Base-by-base conservation (phyloP, 2,329 filamentous ascomycete genomes). In the Fusarium abutilonis region DNA sequence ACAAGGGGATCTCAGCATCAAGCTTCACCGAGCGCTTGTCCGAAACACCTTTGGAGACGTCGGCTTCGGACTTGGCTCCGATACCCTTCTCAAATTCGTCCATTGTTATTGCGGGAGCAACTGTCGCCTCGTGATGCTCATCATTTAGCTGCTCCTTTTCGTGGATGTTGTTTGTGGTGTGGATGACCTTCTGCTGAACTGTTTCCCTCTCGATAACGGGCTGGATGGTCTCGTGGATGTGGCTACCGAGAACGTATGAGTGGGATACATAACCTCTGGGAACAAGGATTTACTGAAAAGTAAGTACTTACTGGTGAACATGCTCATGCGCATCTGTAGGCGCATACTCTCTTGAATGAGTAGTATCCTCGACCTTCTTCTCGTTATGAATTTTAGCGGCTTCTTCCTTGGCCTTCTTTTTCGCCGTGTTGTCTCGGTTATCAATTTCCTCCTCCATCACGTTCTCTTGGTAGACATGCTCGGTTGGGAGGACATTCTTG, bases 141-240 rank as follows among this genome's bases (percentile, higher is more conserved):
- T 63, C 59, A 15, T 63, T 63, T 3, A 63, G 11, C 1, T 58
- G 47, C 3, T 63, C 58, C 9, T 29, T 63, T n/a, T 63, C 43
- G n/a, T 63, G 59, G 7, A 63, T 34, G 26, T 35, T 40, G 28
- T 63, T 53, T 10, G 44, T 58, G 9, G 58, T 63, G 17, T 63
- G 59, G 7, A 63, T 38, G 2, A 63, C 59, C 42, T 63, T 63
- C 17, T 63, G 52, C 4, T 63, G 52, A n/a, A 63, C 46, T 2
- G 59, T 63, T 21, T 63, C 59, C 13, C 59, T 42, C 58, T 63
- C 59, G 10, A 63, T 63, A 9, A 63, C 59, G 10, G 59, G 59
- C 28, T 63, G 59, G 5, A 63, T 63, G 2, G 53, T 63, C 9
- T 63, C 59, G 7, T 63, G 58, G 9, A 63, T 26, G 11, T 63